Evolutionary conservation across 2,329 filamentous ascomycete species (phyloP).

Genomic region (Aspergillus sp.): DNA sequence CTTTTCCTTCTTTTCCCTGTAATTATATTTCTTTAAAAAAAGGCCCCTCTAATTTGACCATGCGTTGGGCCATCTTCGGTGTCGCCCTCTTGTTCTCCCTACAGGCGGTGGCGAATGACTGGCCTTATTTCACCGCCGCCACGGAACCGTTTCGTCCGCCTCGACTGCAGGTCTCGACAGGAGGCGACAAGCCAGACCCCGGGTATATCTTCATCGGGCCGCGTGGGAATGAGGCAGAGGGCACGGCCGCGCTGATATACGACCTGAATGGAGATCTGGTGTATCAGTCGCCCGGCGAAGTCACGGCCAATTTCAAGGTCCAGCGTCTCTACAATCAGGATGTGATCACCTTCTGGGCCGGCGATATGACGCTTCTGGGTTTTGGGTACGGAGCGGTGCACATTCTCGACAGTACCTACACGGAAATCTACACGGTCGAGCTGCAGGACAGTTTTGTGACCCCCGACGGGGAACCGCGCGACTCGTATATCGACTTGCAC

Average conservation of each 20-base stretch:
- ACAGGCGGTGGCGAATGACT: constrained; percentile 11
- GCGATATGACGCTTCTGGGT: constrained; percentile 18
- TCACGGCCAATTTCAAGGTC: constrained; percentile 27
- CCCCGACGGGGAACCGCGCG: constrained; percentile 10
- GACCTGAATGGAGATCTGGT: constrained; percentile 28
- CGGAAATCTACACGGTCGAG: constrained; percentile 25
- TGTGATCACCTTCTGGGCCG: constrained; percentile 32
- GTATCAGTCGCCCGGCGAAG: constrained; percentile 26
- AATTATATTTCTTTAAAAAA: not conserved
- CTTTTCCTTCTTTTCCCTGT: not conserved
- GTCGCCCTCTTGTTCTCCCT: constrained; percentile 11
- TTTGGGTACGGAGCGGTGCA: constrained; percentile 24
- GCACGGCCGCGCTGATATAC: constrained; percentile 29
- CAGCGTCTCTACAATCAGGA: constrained; percentile 26
- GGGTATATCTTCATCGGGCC: constrained; percentile 30
- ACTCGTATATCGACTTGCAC: constrained; percentile 29
- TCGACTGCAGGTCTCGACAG: constrained; percentile 18
- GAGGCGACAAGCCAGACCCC: constrained; percentile 21
- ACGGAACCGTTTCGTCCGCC: constrained; percentile 18
- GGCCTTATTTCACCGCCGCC: constrained; percentile 10
- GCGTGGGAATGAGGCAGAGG: constrained; percentile 18
- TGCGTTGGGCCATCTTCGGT: constrained; percentile 1
- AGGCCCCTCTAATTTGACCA: constrained; percentile 4
- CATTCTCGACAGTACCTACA: constrained; percentile 27
- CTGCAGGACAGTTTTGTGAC: constrained; percentile 19